phyloP scores from a whole-genome alignment of 2,329 filamentous ascomycete genomes.

The Esteya vermicola region DNA sequence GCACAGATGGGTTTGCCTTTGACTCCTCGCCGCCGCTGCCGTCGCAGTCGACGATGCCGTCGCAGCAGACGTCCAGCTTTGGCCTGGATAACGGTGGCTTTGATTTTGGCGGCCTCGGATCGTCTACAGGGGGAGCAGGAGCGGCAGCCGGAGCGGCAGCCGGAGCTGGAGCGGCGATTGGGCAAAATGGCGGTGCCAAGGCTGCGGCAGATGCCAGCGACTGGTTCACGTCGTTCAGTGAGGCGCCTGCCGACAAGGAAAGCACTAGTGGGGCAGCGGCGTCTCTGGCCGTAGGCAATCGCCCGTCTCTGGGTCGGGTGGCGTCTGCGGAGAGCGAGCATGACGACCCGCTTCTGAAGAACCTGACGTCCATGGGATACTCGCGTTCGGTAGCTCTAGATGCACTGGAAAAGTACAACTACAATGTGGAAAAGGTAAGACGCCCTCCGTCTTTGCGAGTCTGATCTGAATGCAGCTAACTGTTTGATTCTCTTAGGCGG shows the following conservation, averaged over 20 bases:
- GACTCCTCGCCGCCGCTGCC: conserved; percentile 45
- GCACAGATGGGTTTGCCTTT: conserved; percentile 70
- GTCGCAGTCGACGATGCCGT: conserved; percentile 25
- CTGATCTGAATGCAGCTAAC: not conserved
- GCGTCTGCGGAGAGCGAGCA: conserved; percentile 63
- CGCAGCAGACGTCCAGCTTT: conserved; percentile 18
- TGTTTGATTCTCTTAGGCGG: conserved; percentile 30
- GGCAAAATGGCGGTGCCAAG: not conserved
- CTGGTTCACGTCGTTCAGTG: conserved; percentile 35
- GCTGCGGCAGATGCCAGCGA: conserved; percentile 55
- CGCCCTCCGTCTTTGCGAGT: not conserved
- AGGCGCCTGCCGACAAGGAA: not conserved
- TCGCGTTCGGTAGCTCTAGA: conserved; percentile 54
- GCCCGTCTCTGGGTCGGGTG: conserved; percentile 39
- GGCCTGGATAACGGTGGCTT: conserved; percentile 43
- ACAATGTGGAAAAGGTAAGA: conserved; percentile 85
- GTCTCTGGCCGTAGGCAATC: conserved; percentile 10
- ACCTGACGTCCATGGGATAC: conserved; percentile 83
- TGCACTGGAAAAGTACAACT: conserved; percentile 88
- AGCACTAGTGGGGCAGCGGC: conserved; percentile 14
- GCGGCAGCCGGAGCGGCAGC: conserved; percentile 19
- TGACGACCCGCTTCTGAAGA: conserved; percentile 84
- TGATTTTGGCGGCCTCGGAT: conserved; percentile 37
- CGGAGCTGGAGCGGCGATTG: conserved; percentile 12
- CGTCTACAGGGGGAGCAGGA: conserved; percentile 16